A percentile compares a stretch with the other conserved stretches of the same genome.
Evolutionary conservation across 2,329 filamentous ascomycete species (phyloP).

Genomic region (Elsinoe arachidis): DNA sequence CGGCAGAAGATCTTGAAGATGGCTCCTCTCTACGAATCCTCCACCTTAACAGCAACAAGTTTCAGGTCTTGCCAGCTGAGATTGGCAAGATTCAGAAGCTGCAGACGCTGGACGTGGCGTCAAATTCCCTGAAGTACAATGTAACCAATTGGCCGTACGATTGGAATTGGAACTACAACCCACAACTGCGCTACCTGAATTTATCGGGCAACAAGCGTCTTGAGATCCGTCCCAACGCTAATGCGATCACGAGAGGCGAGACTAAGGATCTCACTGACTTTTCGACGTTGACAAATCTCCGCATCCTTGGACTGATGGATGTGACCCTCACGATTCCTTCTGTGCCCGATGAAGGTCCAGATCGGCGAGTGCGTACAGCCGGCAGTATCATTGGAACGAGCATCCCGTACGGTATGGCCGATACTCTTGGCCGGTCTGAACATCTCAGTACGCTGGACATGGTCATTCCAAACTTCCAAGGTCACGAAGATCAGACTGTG

Average conservation of each 20-base stretch:
- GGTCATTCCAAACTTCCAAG: slow-evolving; percentile 84
- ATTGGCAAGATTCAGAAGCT: slow-evolving; percentile 90
- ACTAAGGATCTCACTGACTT: slow-evolving; percentile 80
- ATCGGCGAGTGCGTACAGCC: slow-evolving; percentile 90
- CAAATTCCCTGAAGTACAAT: slow-evolving; percentile 95
- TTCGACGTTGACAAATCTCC: slow-evolving; percentile 69
- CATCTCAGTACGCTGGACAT: slow-evolving; percentile 93
- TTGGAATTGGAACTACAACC: slow-evolving; percentile 99
- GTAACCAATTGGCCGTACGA: slow-evolving; percentile 98
- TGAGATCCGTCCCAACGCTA: slow-evolving; percentile 67
- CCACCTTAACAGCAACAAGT: slow-evolving; percentile 96
- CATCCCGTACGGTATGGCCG: slow-evolving; percentile 93
- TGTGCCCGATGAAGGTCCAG: slow-evolving; percentile 90
- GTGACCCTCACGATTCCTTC: slow-evolving; percentile 89
- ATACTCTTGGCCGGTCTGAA: slow-evolving; percentile 85
- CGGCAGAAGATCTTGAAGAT: slow-evolving; percentile 89
- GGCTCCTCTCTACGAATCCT: slow-evolving; percentile 78
- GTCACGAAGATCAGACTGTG: slow-evolving; percentile 80
- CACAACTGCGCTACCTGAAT: slow-evolving; percentile 88
- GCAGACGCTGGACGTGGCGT: slow-evolving; percentile 85
- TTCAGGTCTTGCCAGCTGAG: slow-evolving; percentile 91
- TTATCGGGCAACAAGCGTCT: slow-evolving; percentile 93
- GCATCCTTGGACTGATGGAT: slow-evolving; percentile 92
- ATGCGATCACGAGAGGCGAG: slow-evolving; percentile 46
- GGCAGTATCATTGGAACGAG: slow-evolving; percentile 77